A percentile compares a stretch with the other conserved stretches of the same genome.
These are phyloP conservation scores for Quercus aquifolioides DNA, from an alignment of 306 rosid species.

Conservation along the genomic window DNA sequence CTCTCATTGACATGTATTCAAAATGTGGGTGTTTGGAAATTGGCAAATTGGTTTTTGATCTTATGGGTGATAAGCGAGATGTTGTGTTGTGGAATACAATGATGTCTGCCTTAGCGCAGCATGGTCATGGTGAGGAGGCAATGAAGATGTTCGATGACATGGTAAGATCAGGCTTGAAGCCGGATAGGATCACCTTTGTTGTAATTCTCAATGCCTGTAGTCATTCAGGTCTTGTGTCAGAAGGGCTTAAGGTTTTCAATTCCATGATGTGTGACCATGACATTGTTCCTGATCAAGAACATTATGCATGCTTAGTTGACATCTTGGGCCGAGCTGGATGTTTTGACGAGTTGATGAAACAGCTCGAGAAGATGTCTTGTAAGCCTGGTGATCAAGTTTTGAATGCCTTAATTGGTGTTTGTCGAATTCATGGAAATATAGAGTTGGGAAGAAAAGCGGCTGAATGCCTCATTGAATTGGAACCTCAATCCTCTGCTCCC, in stretches of 20 bases:
- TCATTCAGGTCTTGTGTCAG: conserved; percentile 71
- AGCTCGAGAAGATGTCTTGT: conserved; percentile 46
- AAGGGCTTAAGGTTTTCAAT: conserved; percentile 62
- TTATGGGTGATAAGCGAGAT: conserved; percentile 50
- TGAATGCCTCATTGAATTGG: conserved; percentile 50
- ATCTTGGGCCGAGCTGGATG: conserved; percentile 60
- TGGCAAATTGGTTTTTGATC: conserved; percentile 43
- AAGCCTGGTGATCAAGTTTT: conserved; percentile 48
- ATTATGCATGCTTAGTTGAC: conserved; percentile 68
- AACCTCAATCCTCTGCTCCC: conserved; percentile 54
- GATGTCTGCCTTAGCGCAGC: conserved; percentile 64
- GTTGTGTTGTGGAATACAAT: conserved; percentile 73
- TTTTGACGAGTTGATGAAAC: conserved; percentile 43
- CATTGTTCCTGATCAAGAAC: conserved; percentile 71
- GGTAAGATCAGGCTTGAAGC: conserved; percentile 60
- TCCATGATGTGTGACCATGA: conserved; percentile 53
- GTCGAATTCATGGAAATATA: conserved; percentile 50
- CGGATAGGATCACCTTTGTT: conserved; percentile 53
- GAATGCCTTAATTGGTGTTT: conserved; percentile 56
- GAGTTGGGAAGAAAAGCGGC: conserved; percentile 58
- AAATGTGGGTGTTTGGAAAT: conserved; percentile 68
- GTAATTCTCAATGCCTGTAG: conserved; percentile 68
- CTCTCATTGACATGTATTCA: conserved; percentile 79
- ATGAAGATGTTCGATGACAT: conserved; percentile 46
- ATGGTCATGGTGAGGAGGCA: conserved; percentile 64